Base-by-base conservation (phyloP, 148 eudicot species). In the Vaccinium corymbosum region DNA sequence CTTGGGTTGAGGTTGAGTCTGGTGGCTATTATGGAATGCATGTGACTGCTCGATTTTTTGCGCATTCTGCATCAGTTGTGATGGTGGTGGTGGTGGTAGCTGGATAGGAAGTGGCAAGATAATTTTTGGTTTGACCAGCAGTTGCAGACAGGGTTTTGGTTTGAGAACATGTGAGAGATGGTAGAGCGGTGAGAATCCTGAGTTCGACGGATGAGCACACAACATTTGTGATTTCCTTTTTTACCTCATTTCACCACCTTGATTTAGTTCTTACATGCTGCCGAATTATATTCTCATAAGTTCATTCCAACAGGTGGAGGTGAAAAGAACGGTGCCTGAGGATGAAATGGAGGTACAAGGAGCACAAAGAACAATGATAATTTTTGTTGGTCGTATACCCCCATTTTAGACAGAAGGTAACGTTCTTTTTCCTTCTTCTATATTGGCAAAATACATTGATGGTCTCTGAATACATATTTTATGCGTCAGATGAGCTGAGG, bases 271-370 rank as follows among this genome's bases (percentile, higher is more conserved):
- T 61, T 27, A 12, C 22, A 14, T 64, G 35, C 15, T 48, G 46
- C 68, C 32, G 7, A 51, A 55, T 22, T 49, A 52, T 15, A 15
- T 22, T 62, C 56, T 81, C 38, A 70, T 56, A 61, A 19, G 57
- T 68, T 64, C 59, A 35, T 46, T 80, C n/a, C 25, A 68, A 87
- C 88, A 91, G 93, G 90, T 90, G 62, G 93, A 91, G 81, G 92
- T 91, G 77, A 91, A 91, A 85, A 91, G 92, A 85, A 91, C 93
- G 6, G 93, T 90, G 74, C 93, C 92, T 13, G 88, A 91, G 85
- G 93, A 88, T 84, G 91, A 86, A 83, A 87, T 83, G 82, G 88
- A 85, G 82, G 89, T 56, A 16, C 89, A 85, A 84, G 90, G 89
- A 83, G 90, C 76, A 19, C 76, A 85, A 49, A 90, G 50, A 84